These are phyloP conservation scores for Wickerhamomyces tratensis DNA, from an alignment of 805 yeast genomes.

Conservation along the genomic window DNA sequence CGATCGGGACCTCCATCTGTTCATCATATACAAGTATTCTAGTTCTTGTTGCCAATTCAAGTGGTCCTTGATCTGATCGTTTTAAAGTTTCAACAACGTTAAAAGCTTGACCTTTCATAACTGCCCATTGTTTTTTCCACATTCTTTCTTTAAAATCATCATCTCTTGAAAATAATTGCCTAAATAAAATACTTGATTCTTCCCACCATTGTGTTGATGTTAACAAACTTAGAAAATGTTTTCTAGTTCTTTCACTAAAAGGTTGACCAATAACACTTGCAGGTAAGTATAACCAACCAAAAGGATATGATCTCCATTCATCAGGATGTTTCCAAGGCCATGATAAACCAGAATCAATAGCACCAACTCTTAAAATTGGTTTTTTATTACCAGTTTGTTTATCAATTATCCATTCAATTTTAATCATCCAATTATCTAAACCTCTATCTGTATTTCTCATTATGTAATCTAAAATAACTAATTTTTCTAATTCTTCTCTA, in stretches of 20 bases:
- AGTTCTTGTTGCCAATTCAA: slow-evolving; percentile 53
- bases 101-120: slow-evolving; percentile 70
- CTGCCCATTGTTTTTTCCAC: slow-evolving; percentile 62
- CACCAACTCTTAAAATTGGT: slow-evolving; percentile 48
- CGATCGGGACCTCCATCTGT: slow-evolving; percentile 45
- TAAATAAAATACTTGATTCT: slow-evolving; percentile 36
- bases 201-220: slow-evolving; percentile 69
- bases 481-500: slow-evolving; percentile 52
- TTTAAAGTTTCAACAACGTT: slow-evolving; percentile 61
- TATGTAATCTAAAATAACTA: slow-evolving; percentile 61
- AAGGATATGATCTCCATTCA: slow-evolving; percentile 73
- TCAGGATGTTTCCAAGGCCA: slow-evolving; percentile 81
- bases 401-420: slow-evolving; percentile 31
- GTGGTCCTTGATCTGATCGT: slow-evolving; percentile 49
- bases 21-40: slow-evolving; percentile 53
- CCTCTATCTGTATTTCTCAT: slow-evolving; percentile 73
- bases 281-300: slow-evolving; percentile 70
- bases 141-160: slow-evolving; percentile 53
- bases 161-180: slow-evolving; percentile 42
- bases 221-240: slow-evolving; percentile 45
- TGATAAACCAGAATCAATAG: slow-evolving; percentile 67
- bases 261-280: slow-evolving; percentile 56
- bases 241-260: slow-evolving; percentile 43
- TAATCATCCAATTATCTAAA: slow-evolving; percentile 71
- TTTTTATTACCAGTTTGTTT: slow-evolving; percentile 11